phyloP scores from a whole-genome alignment of 371 early-diverging fungal species.

The Haplosporangium sp. region DNA sequence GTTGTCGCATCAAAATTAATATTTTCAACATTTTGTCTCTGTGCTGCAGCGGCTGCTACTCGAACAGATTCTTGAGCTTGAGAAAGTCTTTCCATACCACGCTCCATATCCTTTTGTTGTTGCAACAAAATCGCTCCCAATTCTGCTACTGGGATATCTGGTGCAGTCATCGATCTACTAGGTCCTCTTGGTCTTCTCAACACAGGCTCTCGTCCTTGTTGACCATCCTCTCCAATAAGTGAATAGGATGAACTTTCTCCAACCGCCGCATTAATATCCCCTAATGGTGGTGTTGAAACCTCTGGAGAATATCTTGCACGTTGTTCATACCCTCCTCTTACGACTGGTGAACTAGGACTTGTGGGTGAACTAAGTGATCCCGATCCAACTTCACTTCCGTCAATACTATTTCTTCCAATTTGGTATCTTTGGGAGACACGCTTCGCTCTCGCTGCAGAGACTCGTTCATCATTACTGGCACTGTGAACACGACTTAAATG shows the following conservation, averaged over 20 bases:
- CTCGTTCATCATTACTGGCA: constrained; percentile 31
- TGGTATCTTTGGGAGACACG: constrained; percentile 32
- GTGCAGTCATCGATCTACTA: constrained; percentile 45
- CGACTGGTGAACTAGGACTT: neutral
- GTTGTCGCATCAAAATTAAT: constrained; percentile 26
- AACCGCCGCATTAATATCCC: constrained; percentile 9
- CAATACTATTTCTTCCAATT: constrained; percentile 41
- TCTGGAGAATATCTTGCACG: constrained; percentile 6
- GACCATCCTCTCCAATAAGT: too few species aligned
- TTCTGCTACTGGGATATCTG: constrained; percentile 51
- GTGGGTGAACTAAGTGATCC: neutral
- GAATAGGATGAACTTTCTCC: constrained; percentile 9
- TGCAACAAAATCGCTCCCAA: constrained; percentile 42
- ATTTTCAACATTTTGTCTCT: constrained; percentile 34
- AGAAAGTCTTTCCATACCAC: constrained; percentile 40
- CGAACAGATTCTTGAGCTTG: constrained; percentile 40
- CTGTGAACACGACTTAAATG: constrained; percentile 46
- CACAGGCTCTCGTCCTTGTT: constrained; percentile 17
- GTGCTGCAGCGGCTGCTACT: constrained; percentile 25
- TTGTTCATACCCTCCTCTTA: neutral
- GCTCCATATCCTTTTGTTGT: constrained; percentile 49
- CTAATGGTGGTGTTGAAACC: constrained; percentile 5
- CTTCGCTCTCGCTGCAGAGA: constrained; percentile 15
- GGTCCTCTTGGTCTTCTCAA: constrained; percentile 40
- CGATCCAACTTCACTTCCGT: constrained; percentile 46